Base-by-base conservation (phyloP, 768 basidiomycete genomes). In the Candolleomyces eurysporus region DNA sequence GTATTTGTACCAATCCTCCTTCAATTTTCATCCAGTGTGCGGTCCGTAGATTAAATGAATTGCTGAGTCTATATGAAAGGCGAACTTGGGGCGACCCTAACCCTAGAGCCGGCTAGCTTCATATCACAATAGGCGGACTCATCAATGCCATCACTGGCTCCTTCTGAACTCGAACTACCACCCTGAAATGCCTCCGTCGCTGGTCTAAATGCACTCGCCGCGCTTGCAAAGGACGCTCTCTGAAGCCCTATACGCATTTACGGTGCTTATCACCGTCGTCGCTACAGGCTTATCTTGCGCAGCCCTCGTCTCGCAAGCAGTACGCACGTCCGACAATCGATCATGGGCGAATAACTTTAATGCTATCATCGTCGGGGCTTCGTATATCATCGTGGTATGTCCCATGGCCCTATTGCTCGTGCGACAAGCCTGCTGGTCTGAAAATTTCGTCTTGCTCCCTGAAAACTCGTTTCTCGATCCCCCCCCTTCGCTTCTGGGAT, bases 371-470 rank as follows among this genome's bases (percentile, higher is more conserved):
- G 85, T 93, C 39, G 85, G 85, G 10, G 83, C 83, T n/a, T 84
- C 90, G 0, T 93, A 92, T 71, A 76, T 81, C 67, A 68, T 88
- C 9, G 80, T 92, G 72, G 91, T 91, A 66, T 60, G 87, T 75
- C 17, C 14, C 17, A 43, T 13, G 26, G 17, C 26, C 26, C 26
- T 26, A 26, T 4, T 4, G 26, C 46, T 32, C 22, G 21, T 32
- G 42, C 17, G 26, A 51, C n/a, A 46, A 31, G 48, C 46, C 50
- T 55, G 22, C 10, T 40, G 40, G 2, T 19, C 26, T 51, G 49
- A 31, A n/a, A 31, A 21, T 39, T 56, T 42, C 46, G 31, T 43
- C 14, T 22, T 16, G 48, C n/a, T n/a, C 10, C 39, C 21, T 43
- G 36, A 36, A 7, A 36, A 36, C 36, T 36, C 36, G 36, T 36